Evolutionary conservation across 2,329 filamentous ascomycete species (phyloP).

Genomic region (Stemphylium beticola): DNA sequence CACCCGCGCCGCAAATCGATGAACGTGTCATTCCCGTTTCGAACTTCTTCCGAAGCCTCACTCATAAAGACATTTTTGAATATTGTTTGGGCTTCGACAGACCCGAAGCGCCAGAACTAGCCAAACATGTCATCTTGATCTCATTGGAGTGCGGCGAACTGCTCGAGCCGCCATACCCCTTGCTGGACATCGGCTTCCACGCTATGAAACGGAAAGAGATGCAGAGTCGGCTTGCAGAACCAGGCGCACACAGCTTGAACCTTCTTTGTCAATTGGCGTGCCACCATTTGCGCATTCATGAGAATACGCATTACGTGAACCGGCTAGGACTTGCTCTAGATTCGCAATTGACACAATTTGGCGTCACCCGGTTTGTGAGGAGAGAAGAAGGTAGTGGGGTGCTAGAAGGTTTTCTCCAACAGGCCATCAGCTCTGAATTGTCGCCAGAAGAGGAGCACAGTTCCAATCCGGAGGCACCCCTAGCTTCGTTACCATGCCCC

Average conservation of each 20-base stretch:
- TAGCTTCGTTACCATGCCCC: not conserved
- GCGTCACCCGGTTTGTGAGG: not conserved
- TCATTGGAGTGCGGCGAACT: not conserved
- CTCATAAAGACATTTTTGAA: not conserved
- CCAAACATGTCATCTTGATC: not conserved
- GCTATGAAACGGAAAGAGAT: not conserved
- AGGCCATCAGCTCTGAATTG: not conserved
- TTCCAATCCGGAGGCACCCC: not conserved
- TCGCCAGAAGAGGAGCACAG: not conserved
- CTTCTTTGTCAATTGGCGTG: not conserved
- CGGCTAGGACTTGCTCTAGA: not conserved
- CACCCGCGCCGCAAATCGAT: not conserved
- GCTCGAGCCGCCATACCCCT: not conserved
- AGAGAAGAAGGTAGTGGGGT: not conserved
- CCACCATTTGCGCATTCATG: not conserved
- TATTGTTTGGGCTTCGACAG: conserved; percentile 7
- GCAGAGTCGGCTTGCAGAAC: not conserved
- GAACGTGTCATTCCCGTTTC: not conserved
- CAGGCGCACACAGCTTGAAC: not conserved
- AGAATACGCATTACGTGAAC: not conserved
- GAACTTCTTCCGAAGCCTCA: not conserved
- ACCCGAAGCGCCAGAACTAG: not conserved
- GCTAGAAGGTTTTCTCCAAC: not conserved
- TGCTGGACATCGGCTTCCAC: not conserved
- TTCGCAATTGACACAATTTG: not conserved